Evolutionary conservation across 176 grass and related monocot genomes (phyloP).

Genomic region (Aegilops tauschii): DNA sequence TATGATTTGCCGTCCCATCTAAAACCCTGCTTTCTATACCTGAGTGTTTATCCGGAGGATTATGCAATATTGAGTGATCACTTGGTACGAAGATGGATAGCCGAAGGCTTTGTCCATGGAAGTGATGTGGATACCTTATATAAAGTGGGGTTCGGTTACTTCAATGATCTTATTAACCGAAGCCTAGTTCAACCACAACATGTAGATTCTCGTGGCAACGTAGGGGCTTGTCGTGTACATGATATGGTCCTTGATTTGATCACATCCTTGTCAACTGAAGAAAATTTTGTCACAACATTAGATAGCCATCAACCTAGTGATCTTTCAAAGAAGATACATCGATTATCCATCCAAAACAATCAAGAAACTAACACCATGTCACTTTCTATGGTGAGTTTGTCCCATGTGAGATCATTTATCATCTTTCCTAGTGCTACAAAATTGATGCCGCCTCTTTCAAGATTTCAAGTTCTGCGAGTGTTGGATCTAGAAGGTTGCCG

Average conservation of each 20-base stretch:
- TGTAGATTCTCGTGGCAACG: too few species aligned
- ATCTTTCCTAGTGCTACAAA: not conserved
- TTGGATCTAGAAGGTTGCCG: slow-evolving; percentile 25
- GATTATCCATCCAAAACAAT: not conserved
- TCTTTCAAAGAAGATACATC: not conserved
- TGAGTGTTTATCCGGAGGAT: slow-evolving; percentile 34
- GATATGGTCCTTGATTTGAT: slow-evolving; percentile 20
- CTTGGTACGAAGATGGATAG: slow-evolving; percentile 19
- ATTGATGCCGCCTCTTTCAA: slow-evolving; percentile 1
- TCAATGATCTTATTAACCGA: too few species aligned
- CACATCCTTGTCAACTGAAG: slow-evolving; percentile 18
- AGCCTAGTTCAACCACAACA: too few species aligned
- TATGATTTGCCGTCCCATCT: slow-evolving; percentile 8
- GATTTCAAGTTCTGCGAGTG: not conserved
- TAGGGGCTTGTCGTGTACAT: too few species aligned
- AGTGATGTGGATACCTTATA: too few species aligned
- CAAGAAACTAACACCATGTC: not conserved
- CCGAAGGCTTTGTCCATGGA: too few species aligned
- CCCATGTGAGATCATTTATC: slow-evolving; percentile 12
- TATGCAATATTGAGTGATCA: not conserved
- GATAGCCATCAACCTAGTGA: not conserved
- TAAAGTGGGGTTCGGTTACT: too few species aligned
- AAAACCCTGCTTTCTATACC: not conserved
- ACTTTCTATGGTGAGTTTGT: not conserved
- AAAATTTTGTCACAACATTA: not conserved